Conservation (phyloP, 345 rosid genomes). For the Lepidium africanum region DNA sequence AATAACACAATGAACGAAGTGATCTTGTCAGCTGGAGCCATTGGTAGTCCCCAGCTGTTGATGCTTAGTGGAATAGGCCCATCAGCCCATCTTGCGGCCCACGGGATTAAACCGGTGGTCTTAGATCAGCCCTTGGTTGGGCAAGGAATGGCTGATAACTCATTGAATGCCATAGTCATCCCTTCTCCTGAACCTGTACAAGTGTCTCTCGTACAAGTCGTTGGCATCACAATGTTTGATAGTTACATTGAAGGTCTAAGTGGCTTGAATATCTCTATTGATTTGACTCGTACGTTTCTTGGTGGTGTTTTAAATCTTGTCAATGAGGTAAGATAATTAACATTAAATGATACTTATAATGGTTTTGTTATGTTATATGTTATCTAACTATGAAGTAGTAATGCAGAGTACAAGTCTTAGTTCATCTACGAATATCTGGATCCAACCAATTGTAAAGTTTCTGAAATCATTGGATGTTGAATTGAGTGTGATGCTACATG, state of each 20-base stretch:
- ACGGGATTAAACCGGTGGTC: constrained; percentile 31
- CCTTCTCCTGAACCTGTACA: constrained; percentile 50
- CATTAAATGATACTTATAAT: not conserved
- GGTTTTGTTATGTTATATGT: not conserved
- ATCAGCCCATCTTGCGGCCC: constrained; percentile 21
- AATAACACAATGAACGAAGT: constrained; percentile 34
- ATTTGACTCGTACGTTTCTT: constrained; percentile 25
- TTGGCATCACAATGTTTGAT: constrained; percentile 42
- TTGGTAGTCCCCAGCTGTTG: constrained; percentile 65
- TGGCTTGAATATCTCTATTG: constrained; percentile 29
- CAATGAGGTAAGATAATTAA: constrained; percentile 31
- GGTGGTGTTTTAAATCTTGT: constrained; percentile 11
- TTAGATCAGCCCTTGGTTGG: constrained; percentile 55
- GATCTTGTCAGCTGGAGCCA: constrained; percentile 56
- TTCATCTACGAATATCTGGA: not conserved
- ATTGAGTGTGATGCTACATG: constrained; percentile 23
- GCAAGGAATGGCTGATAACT: constrained; percentile 62
- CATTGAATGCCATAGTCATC: constrained; percentile 41
- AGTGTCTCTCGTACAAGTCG: constrained; percentile 41
- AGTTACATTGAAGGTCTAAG: constrained; percentile 45
- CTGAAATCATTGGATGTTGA: constrained; percentile 17
- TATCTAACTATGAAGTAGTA: not conserved
- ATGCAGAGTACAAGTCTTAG: not conserved
- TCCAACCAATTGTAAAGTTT: constrained; percentile 7
- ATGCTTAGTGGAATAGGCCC: constrained; percentile 75